Conservation (phyloP, 2,329 filamentous ascomycete genomes). For the Plectosphaerella plurivora region DNA sequence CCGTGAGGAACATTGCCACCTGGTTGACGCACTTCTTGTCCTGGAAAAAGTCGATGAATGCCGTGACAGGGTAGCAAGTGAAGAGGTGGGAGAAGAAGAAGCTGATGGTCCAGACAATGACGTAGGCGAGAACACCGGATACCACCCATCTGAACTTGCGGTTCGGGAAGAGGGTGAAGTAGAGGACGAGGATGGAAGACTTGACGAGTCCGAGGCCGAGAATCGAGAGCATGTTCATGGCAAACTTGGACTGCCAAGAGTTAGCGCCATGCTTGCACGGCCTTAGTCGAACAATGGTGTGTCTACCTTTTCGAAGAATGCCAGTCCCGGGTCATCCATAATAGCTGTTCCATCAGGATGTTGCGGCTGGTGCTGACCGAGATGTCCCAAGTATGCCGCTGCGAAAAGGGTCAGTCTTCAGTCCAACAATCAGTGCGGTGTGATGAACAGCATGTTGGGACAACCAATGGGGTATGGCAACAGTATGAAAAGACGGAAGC, state of each 20-base stretch:
- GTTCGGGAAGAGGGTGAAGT: slow-evolving; percentile 24
- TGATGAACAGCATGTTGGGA: too few relatives aligned
- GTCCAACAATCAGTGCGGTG: not conserved
- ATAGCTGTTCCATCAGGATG: slow-evolving; percentile 7
- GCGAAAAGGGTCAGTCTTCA: not conserved
- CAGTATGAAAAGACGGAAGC: not conserved
- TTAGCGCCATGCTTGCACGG: not conserved
- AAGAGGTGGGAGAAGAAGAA: slow-evolving; percentile 21
- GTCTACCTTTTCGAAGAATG: slow-evolving; percentile 8
- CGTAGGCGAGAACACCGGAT: slow-evolving; percentile 16
- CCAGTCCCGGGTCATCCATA: slow-evolving; percentile 10
- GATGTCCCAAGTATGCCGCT: slow-evolving; percentile 7
- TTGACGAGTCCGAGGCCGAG: slow-evolving; percentile 25
- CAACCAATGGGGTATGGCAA: too few relatives aligned
- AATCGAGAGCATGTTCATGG: slow-evolving; percentile 20
- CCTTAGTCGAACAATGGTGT: not conserved
- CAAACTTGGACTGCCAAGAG: slow-evolving; percentile 6
- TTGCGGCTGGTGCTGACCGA: slow-evolving; percentile 9
- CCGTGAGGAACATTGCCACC: slow-evolving; percentile 14
- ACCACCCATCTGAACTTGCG: slow-evolving; percentile 19
- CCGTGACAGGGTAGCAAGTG: slow-evolving; percentile 17
- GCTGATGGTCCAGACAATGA: slow-evolving; percentile 16
- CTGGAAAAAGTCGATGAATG: slow-evolving; percentile 17
- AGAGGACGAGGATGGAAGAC: slow-evolving; percentile 26
- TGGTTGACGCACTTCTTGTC: slow-evolving; percentile 17